Evolutionary conservation across 805 yeast species (phyloP), one percentile per base, ranked within the genome.

Genomic region (Lipomyces oligophaga): DNA sequence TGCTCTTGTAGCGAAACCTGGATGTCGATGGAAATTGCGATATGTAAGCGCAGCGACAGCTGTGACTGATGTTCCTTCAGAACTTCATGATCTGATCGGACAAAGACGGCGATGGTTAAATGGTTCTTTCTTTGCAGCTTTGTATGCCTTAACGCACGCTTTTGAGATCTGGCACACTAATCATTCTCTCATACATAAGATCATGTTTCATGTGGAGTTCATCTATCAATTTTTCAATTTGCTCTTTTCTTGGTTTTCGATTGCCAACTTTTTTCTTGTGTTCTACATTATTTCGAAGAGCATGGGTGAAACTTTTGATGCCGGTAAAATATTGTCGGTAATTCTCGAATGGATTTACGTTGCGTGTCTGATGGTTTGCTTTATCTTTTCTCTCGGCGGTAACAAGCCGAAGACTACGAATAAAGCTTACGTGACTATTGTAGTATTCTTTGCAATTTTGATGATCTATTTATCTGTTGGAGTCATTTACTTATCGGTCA

Each of bases 101-200:
- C 98, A 90, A 70, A 82, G 98, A 71, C 83, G 98, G 71, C 81
- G 98, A 73, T 90, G 98, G 98, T 76, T 90, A 52, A 90, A 90
- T 66, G 99, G 99, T 64, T 95, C 98, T 1, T 77, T 93, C 63
- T 93, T 93, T 70, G 97, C 99, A 0, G 97, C 97, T 3, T 72
- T 89, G 44, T 93, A 84, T 64, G 81, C 97, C 1, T 85, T 85
- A 55, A 62, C 85, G 45, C 95, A 89, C 63, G 86, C 89, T 75
- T 75, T 79, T 45, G 84, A 85, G 58, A 84, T 93, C 46, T 90
- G 96, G 95, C 71, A 76, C 51, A 85, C 96, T 0, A 84, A 81
- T 58, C 99, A 93, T 66, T 83, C 95, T 1, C 60, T 75, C 7
- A 56, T 78, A n/a, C 76, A 98, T 60, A 89, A 90, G 66, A 59